Conservation (phyloP, 805 yeast genomes). For the Pichia californica region DNA sequence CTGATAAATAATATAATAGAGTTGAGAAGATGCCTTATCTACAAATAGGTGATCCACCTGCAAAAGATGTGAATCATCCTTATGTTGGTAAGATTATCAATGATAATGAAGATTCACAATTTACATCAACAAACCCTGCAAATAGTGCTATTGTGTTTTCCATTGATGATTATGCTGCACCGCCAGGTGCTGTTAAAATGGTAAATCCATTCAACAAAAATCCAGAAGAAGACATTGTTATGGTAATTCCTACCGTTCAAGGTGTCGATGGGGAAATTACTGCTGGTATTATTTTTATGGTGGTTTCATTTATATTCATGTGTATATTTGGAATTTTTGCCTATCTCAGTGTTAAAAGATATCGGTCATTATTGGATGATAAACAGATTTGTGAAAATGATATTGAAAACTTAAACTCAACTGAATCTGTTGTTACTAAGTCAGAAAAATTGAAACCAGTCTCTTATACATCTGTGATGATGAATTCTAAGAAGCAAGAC, state of each 20-base stretch:
- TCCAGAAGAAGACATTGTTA: background rate
- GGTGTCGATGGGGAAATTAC: background rate
- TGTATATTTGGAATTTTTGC: background rate
- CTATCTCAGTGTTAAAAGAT: slow-evolving; percentile 2
- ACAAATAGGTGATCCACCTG: too few relatives aligned
- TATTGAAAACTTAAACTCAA: too few relatives aligned
- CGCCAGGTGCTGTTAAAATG: slow-evolving; percentile 21
- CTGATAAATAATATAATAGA: too few relatives aligned
- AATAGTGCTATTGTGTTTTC: background rate
- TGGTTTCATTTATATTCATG: background rate
- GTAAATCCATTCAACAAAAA: background rate
- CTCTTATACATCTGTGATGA: too few relatives aligned
- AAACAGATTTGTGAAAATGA: background rate
- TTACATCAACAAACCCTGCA: too few relatives aligned
- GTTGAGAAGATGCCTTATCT: too few relatives aligned
- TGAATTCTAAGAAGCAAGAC: too few relatives aligned
- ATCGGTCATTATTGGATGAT: background rate
- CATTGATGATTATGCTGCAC: background rate
- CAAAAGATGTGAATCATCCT: too few relatives aligned
- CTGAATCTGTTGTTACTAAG: too few relatives aligned
- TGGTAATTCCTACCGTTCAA: slow-evolving; percentile 3
- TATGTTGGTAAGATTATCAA: too few relatives aligned
- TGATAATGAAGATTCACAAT: too few relatives aligned
- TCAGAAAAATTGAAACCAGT: too few relatives aligned
- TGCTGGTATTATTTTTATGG: slow-evolving; percentile 1